These are phyloP conservation scores for Aphanomyces invadans DNA, from an alignment of 352 stramenopile species.

Conservation along the genomic window DNA sequence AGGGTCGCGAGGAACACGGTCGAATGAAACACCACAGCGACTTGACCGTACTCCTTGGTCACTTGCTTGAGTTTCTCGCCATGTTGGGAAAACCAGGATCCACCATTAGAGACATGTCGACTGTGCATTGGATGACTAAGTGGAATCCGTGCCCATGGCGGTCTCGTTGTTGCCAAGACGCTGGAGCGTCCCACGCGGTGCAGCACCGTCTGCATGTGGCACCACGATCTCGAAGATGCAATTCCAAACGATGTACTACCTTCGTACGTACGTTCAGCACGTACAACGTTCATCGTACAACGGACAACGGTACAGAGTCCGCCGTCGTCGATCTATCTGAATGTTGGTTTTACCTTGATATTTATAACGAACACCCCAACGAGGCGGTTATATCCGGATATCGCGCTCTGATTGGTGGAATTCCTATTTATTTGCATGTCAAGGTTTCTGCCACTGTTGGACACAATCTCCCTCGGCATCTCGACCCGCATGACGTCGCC, in stretches of 20 bases:
- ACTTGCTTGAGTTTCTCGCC: conserved; percentile 50
- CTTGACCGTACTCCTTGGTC: conserved; percentile 91
- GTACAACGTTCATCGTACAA: not conserved
- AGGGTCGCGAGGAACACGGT: conserved; percentile 94
- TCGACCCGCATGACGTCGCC: not conserved
- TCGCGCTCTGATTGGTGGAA: not conserved
- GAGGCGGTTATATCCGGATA: not conserved
- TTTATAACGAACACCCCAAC: not conserved
- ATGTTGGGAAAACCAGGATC: conserved; percentile 9
- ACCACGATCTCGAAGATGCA: too few species aligned
- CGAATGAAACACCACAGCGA: conserved; percentile 88
- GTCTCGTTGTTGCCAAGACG: too few species aligned
- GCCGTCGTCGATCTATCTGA: not conserved
- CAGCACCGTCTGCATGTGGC: too few species aligned
- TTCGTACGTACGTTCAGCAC: not conserved
- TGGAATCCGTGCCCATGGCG: too few species aligned
- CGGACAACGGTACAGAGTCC: too few species aligned
- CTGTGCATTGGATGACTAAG: too few species aligned
- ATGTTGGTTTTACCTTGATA: not conserved
- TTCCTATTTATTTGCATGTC: conserved; percentile 13
- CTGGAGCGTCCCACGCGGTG: too few species aligned
- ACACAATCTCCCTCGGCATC: too few species aligned
- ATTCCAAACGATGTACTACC: too few species aligned
- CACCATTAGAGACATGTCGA: not conserved
- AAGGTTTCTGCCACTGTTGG: conserved; percentile 4